Evolutionary conservation across 768 basidiomycete species (phyloP), one percentile per base, ranked within the genome.

Genomic region (Rhodotorula paludigena): DNA sequence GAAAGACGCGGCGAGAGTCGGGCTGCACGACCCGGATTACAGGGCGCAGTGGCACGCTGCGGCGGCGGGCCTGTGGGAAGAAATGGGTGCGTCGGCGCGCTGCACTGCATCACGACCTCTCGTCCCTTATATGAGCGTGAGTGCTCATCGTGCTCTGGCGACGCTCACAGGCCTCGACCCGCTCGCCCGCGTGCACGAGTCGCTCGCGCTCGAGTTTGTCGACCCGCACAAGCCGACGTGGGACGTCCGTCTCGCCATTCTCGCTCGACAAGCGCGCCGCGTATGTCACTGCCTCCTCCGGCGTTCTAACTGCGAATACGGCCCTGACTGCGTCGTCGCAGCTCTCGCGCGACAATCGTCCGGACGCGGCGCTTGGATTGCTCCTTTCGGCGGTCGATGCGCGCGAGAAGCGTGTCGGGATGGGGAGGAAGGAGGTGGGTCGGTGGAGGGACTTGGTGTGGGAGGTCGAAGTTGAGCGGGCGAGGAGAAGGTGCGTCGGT

Each of bases 381-480:
- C 25, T 69, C 6, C 36, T 69, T 12, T 4, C 12, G 1, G 49
- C 47, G 8, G 55, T 69, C n/a, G 59, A 65, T 1, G 36, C 56
- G 36, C 33, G 51, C 15, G 41, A 38, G 38, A 55, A 62, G 36
- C 35, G 68, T 23, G 8, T 2, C 0, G 38, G 30, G 28, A 36
- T 62, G 36, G 68, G 68, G 7, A 10, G 41, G 23, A 20, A 16
- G 14, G 64, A 65, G 32, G 23, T 59, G 0, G 2, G 35, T 6
- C 12, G n/a, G 25, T 65, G 64, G 62, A 28, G 49, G 9, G 32
- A 10, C 5, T 11, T 38, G 5, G 38, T 60, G 3, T 38, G 32
- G 57, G 45, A 35, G n/a, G 47, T 51, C 7, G n/a, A 18, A 28
- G n/a, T 12, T 20, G 18, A 25, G n/a, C 6, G 16, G 28, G 30